phyloP scores from a whole-genome alignment of 306 rosid genomes.

The Inga oerstediana region DNA sequence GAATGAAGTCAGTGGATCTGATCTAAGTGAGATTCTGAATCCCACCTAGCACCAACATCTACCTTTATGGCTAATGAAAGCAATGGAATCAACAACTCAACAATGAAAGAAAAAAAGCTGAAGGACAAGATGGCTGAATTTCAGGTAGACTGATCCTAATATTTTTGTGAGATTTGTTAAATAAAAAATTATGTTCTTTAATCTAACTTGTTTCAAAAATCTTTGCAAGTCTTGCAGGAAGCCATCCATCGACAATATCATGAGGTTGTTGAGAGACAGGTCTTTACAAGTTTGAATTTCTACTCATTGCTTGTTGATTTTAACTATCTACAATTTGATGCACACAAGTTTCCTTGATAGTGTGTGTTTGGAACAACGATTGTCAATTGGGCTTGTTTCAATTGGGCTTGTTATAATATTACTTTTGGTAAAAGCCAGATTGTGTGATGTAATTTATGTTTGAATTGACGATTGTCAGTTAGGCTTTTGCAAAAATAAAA shows the following conservation, averaged over 20 bases:
- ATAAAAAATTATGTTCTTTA: background rate
- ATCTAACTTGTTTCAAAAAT: slow-evolving; percentile 24
- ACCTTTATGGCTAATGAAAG: no score
- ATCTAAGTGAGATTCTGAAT: slow-evolving; percentile 40
- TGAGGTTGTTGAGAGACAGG: slow-evolving; percentile 92
- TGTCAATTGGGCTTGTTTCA: no score
- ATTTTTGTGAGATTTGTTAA: background rate
- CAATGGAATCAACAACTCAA: no score
- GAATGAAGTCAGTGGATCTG: background rate
- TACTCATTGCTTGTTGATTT: slow-evolving; percentile 16
- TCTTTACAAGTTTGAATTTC: slow-evolving; percentile 73
- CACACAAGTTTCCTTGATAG: slow-evolving; percentile 18
- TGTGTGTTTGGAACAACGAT: no score
- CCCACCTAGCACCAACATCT: no score
- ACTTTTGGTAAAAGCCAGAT: no score
- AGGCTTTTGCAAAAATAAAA: no score
- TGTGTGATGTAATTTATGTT: no score
- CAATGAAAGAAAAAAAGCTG: slow-evolving; percentile 55
- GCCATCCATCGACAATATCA: slow-evolving; percentile 82
- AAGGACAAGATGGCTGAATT: slow-evolving; percentile 96
- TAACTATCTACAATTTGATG: slow-evolving; percentile 37
- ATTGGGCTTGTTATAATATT: no score
- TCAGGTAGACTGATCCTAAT: slow-evolving; percentile 61
- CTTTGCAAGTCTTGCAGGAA: slow-evolving; percentile 69
- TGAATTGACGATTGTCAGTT: no score